Evolutionary conservation across 345 rosid genomes (phyloP), one percentile per base, ranked within the genome.

Genomic region (Rhodomyrtus tomentosa): DNA sequence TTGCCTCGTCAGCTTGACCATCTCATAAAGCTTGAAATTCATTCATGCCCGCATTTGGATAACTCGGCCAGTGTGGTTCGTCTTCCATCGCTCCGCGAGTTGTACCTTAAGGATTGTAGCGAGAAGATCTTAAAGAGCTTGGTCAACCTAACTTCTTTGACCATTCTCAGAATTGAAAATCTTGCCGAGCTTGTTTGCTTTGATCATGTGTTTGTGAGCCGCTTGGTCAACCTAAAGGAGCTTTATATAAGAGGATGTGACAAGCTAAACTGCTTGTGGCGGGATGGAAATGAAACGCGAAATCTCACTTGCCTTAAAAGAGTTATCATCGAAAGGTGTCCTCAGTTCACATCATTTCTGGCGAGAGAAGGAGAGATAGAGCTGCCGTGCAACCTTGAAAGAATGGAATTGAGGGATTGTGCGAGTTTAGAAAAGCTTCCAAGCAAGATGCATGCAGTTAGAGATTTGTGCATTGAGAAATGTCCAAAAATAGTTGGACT

Each of bases 401-500:
- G 2, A 6, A 55, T 55, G 29, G 15, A 55, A 24, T 55, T 55
- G 6, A 0, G 0, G 5, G 0, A 0, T 55, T 55, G 59, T 10
- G 0, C 0, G 0, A 55, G 59, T 1, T 55, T 55, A 55, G 59
- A 55, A 55, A 55, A 4, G 29, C 6, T 55, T 55, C 29, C 59
- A 0, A 24, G 59, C 27, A 55, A 55, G 29, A 10, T 55, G 14
- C 6, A 55, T 2, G 4, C 5, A 1, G 5, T 55, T 5, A 24
- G 5, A 22, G 0, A 4, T 24, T 24, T 55, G 14, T 1, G 0
- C 0, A 24, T 55, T 55, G 0, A 0, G 2, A 0, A 1, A 0
- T 55, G 59, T 55, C 27, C 59, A 10, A 24, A 55, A 24, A 2
- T 55, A 13, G 0, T 4, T 27, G 27, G 58, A 24, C 13, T 1